Conservation (phyloP, 768 basidiomycete species). For the Candolleomyces eurysporus region DNA sequence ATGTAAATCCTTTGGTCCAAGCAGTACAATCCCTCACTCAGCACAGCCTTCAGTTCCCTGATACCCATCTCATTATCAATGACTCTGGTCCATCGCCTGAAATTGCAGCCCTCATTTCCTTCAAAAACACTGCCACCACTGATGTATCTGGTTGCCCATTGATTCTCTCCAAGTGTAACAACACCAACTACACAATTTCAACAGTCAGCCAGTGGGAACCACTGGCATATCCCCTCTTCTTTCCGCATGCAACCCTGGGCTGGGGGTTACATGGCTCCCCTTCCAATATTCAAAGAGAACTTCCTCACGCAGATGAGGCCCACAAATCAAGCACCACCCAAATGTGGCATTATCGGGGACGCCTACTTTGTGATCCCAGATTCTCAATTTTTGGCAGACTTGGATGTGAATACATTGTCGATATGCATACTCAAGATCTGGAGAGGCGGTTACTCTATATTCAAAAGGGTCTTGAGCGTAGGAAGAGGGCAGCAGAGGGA, state of each 20-base stretch:
- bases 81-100: constrained; percentile 20
- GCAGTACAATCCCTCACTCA: constrained; percentile 5
- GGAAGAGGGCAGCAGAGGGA: constrained; percentile 11
- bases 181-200: constrained; percentile 16
- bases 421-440: constrained; percentile 35
- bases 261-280: constrained; percentile 23
- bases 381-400: constrained; percentile 34
- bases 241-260: constrained; percentile 32
- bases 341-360: constrained; percentile 30
- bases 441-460: constrained; percentile 33
- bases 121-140: constrained; percentile 13
- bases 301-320: background rate
- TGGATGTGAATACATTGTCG: constrained; percentile 31
- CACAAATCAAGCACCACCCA: too few relatives aligned
- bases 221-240: constrained; percentile 33
- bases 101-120: constrained; percentile 22
- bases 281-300: background rate
- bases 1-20: constrained; percentile 14
- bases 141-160: constrained; percentile 17
- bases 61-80: constrained; percentile 14
- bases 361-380: constrained; percentile 26
- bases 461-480: constrained; percentile 19
- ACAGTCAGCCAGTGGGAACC: constrained; percentile 35
- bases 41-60: background rate
- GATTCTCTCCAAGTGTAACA: constrained; percentile 7